Evolutionary conservation across 2,329 filamentous ascomycete genomes (phyloP).

Genomic region (Beauveria australis): DNA sequence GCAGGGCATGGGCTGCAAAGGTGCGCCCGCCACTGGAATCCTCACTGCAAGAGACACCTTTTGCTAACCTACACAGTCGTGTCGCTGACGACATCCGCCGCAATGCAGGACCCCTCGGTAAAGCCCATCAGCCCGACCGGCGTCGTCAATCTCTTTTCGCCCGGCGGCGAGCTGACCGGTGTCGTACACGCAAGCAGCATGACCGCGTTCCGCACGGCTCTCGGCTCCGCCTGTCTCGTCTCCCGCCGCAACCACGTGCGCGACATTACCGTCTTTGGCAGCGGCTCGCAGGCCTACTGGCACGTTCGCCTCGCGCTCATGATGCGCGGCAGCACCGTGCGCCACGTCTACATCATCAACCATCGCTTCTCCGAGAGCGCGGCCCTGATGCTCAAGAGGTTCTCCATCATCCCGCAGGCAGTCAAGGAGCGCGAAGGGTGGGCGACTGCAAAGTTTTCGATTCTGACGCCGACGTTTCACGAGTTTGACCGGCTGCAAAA

Average conservation of each 20-base stretch:
- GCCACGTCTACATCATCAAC: conserved; percentile 76
- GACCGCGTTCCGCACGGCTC: conserved; percentile 73
- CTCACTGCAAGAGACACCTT: not conserved
- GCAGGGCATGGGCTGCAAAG: conserved; percentile 60
- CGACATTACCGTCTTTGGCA: conserved; percentile 76
- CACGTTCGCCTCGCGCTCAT: conserved; percentile 79
- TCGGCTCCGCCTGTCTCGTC: conserved; percentile 61
- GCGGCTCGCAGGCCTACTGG: conserved; percentile 89
- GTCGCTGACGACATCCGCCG: conserved; percentile 43
- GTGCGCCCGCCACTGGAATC: conserved; percentile 22
- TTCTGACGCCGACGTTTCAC: conserved; percentile 61
- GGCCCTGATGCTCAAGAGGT: conserved; percentile 39
- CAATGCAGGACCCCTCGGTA: conserved; percentile 19
- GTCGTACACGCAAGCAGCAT: conserved; percentile 66
- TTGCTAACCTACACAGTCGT: conserved; percentile 40
- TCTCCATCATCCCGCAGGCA: conserved; percentile 34
- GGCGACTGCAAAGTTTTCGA: conserved; percentile 56
- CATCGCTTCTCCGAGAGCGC: conserved; percentile 56
- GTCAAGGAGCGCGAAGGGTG: conserved; percentile 53
- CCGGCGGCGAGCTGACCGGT: conserved; percentile 54
- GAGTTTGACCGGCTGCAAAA: conserved; percentile 60
- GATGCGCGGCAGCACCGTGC: conserved; percentile 61
- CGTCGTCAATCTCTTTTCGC: conserved; percentile 60
- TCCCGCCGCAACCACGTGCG: conserved; percentile 59
- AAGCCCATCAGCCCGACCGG: conserved; percentile 47